Conservation (phyloP, 1,284 basidiomycete species). For the Cutaneotrichosporon sp. region DNA sequence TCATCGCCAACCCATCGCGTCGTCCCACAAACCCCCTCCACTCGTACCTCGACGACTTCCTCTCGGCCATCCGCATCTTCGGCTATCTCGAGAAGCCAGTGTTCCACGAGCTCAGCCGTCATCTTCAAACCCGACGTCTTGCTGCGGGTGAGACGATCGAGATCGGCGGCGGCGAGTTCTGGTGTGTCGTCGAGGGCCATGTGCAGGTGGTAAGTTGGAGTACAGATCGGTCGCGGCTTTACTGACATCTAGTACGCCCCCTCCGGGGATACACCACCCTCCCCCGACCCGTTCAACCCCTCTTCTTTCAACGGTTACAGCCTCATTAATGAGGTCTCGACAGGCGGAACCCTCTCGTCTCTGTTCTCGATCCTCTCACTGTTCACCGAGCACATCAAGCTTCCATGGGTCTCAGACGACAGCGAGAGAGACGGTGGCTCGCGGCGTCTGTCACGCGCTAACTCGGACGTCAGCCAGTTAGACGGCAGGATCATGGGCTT, state of each 20-base stretch:
- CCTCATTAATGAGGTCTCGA: constrained; percentile 87
- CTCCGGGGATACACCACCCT: constrained; percentile 28
- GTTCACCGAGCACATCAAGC: constrained; percentile 95
- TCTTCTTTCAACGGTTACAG: constrained; percentile 81
- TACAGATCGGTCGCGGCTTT: no score
- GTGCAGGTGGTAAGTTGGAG: constrained; percentile 52
- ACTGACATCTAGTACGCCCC: constrained; percentile 62
- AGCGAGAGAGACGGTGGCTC: constrained; percentile 43
- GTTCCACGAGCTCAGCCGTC: constrained; percentile 90
- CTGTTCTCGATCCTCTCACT: constrained; percentile 93
- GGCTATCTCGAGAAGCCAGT: constrained; percentile 95
- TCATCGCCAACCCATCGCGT: constrained; percentile 69
- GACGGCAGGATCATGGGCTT: constrained; percentile 31
- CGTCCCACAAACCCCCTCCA: constrained; percentile 69
- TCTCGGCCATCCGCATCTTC: constrained; percentile 90
- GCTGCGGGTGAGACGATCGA: constrained; percentile 87
- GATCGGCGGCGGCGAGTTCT: constrained; percentile 83
- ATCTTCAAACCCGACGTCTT: constrained; percentile 85
- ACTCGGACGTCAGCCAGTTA: constrained; percentile 53
- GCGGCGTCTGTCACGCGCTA: constrained; percentile 28
- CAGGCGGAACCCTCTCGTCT: constrained; percentile 92
- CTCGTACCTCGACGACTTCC: constrained; percentile 92
- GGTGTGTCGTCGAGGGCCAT: constrained; percentile 89
- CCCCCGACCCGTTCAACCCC: constrained; percentile 32
- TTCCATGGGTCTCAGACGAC: constrained; percentile 65